These are phyloP conservation scores for Ceratocystis eucalypticola DNA, from an alignment of 2,329 filamentous ascomycete genomes.

Conservation along the genomic window DNA sequence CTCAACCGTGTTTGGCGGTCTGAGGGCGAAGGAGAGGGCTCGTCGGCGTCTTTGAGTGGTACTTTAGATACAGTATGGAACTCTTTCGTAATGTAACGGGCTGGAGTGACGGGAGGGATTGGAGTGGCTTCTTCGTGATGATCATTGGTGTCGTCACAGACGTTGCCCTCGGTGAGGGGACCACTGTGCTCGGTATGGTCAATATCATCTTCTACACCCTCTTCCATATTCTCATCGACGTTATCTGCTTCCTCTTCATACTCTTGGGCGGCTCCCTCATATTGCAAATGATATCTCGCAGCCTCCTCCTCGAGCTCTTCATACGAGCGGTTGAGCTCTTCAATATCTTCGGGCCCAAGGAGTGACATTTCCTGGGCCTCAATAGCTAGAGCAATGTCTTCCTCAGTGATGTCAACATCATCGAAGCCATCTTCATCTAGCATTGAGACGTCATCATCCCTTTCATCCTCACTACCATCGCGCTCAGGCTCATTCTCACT, in stretches of 20 bases:
- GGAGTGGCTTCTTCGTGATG: constrained; percentile 19
- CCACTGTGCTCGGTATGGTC: too few species aligned
- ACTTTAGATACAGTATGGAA: constrained; percentile 67
- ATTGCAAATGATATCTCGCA: constrained; percentile 5
- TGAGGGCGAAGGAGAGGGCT: constrained; percentile 37
- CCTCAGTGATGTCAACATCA: constrained; percentile 36
- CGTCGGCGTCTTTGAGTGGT: constrained; percentile 54
- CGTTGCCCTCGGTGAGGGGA: not conserved
- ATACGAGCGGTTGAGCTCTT: constrained; percentile 24
- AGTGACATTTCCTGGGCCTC: constrained; percentile 49
- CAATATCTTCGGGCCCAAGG: constrained; percentile 32
- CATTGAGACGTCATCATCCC: constrained; percentile 21
- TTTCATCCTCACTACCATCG: constrained; percentile 15
- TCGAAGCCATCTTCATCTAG: constrained; percentile 30
- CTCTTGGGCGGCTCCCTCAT: not conserved
- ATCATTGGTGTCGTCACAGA: not conserved
- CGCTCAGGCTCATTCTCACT: not conserved
- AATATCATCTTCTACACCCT: not conserved
- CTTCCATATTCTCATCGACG: constrained; percentile 1
- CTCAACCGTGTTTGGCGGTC: constrained; percentile 27
- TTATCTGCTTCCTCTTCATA: constrained; percentile 18
- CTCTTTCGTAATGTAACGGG: constrained; percentile 34
- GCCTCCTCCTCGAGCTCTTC: constrained; percentile 19
- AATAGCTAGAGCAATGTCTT: constrained; percentile 43
- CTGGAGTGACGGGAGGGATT: constrained; percentile 41